Conservation (phyloP, 1,284 basidiomycete genomes). For the Irpex lacteus region DNA sequence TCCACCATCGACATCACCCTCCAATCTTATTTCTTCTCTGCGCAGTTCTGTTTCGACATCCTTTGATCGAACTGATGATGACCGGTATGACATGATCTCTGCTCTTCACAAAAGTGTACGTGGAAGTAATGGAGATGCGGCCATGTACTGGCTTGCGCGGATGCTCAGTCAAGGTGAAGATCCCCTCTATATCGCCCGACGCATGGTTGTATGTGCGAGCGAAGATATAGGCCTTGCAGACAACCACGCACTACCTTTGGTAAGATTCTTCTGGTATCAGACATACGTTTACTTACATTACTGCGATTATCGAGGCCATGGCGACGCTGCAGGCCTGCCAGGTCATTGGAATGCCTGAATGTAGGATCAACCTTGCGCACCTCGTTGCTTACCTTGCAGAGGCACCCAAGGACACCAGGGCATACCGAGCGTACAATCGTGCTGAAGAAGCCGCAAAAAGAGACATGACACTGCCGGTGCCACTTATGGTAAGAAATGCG, state of each 20-base stretch:
- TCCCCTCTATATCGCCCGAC: constrained; percentile 79
- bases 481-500: constrained; percentile 82
- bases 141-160: constrained; percentile 86
- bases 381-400: constrained; percentile 82
- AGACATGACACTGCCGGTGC: constrained; percentile 61
- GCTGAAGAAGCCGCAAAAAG: constrained; percentile 62
- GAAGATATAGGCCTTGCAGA: constrained; percentile 87
- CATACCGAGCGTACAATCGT: constrained; percentile 75
- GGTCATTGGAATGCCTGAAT: constrained; percentile 84
- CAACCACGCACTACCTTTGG: constrained; percentile 67
- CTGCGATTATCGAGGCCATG: constrained; percentile 53
- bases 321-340: constrained; percentile 81
- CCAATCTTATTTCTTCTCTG: constrained; percentile 45
- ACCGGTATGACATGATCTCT: constrained; percentile 84
- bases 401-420: constrained; percentile 78
- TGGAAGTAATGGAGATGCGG: constrained; percentile 77
- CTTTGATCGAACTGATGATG: constrained; percentile 77
- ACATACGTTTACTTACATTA: not conserved
- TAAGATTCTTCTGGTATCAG: constrained; percentile 30
- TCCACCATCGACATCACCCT: constrained; percentile 36
- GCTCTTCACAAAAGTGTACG: constrained; percentile 87
- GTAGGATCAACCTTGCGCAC: constrained; percentile 77
- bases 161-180: constrained; percentile 89
- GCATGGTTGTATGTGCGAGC: constrained; percentile 82
- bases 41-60: constrained; percentile 55